Base-by-base conservation (phyloP, 768 basidiomycete genomes). In the Trametes cinnabarina region DNA sequence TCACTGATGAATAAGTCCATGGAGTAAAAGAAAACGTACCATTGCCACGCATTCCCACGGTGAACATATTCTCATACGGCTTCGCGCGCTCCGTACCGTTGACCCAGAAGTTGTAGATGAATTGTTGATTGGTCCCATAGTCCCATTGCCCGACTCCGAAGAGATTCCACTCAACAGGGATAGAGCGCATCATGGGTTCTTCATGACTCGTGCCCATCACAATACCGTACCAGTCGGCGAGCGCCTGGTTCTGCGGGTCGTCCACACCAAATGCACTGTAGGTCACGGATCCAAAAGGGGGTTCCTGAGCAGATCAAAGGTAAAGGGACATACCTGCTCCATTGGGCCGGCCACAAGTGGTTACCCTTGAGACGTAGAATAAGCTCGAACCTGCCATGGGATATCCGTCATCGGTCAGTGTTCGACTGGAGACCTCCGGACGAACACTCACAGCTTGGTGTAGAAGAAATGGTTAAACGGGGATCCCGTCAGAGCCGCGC, bases 171-270 rank as follows among this genome's bases (percentile, higher is more conserved):
- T 89, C 86, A 58, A 80, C 77, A 4, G 87, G 86, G 2, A 82
- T 84, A 32, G 85, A 84, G 20, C 87, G 81, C 76, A 84, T 82
- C 84, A 88, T 87, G 9, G 88, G 87, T 65, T 90, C 87, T 68
- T 89, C 82, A 66, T 88, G 85, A 69, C 82, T 85, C 2, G 87
- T 87, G 46, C 87, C 85, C 84, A 88, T 88, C 32, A 84, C 86
- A 43, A 88, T 77, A 23, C 83, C 87, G 69, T 83, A 87, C 53
- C 73, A 74, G 61, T 88, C 81, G 3, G 87, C 88, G 32, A 84
- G 72, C 26, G 74, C 74, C 63, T 86, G 85, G 63, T 88, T 90
- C 26, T 77, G 72, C 0, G 78, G 72, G 58, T 87, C 85, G 61
- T 88, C 85, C 14, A 83, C 67, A 17, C 74, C 78, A 62, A 87